Base-by-base conservation (phyloP, 1,284 basidiomycete genomes). In the Ganoderma leucocontextum region DNA sequence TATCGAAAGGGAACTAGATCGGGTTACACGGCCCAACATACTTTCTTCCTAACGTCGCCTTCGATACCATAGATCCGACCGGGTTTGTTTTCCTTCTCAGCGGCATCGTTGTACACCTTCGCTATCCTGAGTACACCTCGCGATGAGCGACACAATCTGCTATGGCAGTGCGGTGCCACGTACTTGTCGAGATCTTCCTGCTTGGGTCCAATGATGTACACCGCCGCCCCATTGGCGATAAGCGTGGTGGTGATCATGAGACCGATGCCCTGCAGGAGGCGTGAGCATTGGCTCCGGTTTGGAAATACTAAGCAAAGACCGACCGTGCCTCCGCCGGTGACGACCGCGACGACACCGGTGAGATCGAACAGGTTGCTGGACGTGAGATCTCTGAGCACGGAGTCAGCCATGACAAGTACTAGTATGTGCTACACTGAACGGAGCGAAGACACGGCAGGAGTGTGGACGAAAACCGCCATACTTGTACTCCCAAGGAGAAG, bases 201-300 rank as follows among this genome's bases (percentile, higher is more conserved):
- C 15, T 78, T 79, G 0, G 80, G 83, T 0, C 85, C 85, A 44
- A 86, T 81, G 64, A 85, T 84, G 63, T 84, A 86, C 0, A 86
- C 85, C 0, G 78, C 83, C 0, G 85, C 85, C 7, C 85, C 85
- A 64, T 87, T 87, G 1, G 84, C 81, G n/a, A 85, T 73, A 6
- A 87, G 74, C 1, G 84, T 82, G 5, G 81, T 80, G 60, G 78
- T 80, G 38, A 85, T 84, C 82, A 86, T 86, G 35, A 85, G 70
- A 1, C 85, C 85, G 35, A 86, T 86, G 0, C 85, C 85, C 85
- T 86, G 44, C 22, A 12, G 5, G 13, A 22, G 12, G 39, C 4
- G 33, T 52, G 17, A 19, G 25, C 15, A 44, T 4, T 12, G 9
- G 25, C 39, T 33, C 10, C 6, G n/a, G 6, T 12, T 75, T 19